Evolutionary conservation across 148 eudicot genomes (phyloP), one percentile per base, ranked within the genome.

Genomic region (Tetragonia tetragonoides): DNA sequence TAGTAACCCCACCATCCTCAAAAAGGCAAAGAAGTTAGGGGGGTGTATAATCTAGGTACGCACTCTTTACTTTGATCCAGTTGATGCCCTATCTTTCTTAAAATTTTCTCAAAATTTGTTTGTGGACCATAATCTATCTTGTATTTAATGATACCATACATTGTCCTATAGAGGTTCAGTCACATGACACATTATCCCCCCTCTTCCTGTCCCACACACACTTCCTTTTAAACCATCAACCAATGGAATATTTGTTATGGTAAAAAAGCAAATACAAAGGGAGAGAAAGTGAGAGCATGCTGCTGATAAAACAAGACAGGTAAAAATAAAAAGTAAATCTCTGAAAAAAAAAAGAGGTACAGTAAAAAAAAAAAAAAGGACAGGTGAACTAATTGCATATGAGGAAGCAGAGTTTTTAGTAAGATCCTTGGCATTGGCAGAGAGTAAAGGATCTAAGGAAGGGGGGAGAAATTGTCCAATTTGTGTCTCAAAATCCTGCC

Each of bases 1-100:
- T 10, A 15, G 66, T 39, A 80, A 69, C 37, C 74, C 53, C 79
- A 63, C 75, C n/a, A 51, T 53, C 4, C 57, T 38, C 64, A 68
- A 51, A 38, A 70, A 76, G 49, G 56, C 67, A 49, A 67, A 18
- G 8, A 75, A 68, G 15, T 42, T 28, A 15, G 44, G 60, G 28
- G 62, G 20, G 42, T 60, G 53, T 61, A 75, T 57, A 47, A 80
- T 74, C 73, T 68, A 80, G 56, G 65, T 74, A 69, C 56, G 23
- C 68, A 6, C 68, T 47, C 23, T 62, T 75, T 75, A 37, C 70
- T 68, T 63, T 69, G 38, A 73, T 66, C 65, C 65, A 37, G 38
- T 79, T 47, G 60, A 67, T 75, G 40, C 78, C 74, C 49, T 53
- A 17, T 68, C 37, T 59, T 44, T 70, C 46, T 74, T 5, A 42